phyloP scores from a whole-genome alignment of 2,329 filamentous ascomycete genomes.

The Xylaria arbuscula region DNA sequence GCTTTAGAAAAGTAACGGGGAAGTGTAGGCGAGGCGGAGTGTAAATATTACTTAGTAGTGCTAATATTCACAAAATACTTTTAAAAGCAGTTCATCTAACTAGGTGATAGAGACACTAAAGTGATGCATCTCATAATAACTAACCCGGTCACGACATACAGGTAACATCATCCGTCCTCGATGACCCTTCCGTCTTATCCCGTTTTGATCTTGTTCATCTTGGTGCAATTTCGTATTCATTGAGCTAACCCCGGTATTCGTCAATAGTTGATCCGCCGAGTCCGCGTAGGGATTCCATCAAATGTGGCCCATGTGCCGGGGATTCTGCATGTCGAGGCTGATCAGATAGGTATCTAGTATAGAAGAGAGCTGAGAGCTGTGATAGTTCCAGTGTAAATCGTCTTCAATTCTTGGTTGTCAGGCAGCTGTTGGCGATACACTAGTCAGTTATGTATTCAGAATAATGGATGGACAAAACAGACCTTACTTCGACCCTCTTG shows the following conservation, averaged over 20 bases:
- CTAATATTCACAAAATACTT: no score
- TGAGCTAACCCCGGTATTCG: not conserved
- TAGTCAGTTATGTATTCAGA: no score
- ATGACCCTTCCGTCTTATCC: not conserved
- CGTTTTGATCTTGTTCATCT: not conserved
- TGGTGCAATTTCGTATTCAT: not conserved
- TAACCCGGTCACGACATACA: not conserved
- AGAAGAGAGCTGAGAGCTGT: not conserved
- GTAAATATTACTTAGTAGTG: not conserved
- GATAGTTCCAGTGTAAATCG: not conserved
- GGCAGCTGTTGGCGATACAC: no score
- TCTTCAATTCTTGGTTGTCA: no score
- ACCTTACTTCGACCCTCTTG: no score
- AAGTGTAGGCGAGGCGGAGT: conserved; percentile 6
- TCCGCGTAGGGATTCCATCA: no score
- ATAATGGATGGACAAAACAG: no score
- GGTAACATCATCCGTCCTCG: conserved; percentile 13
- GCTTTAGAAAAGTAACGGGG: not conserved
- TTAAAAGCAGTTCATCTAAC: not conserved
- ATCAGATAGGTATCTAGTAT: no score
- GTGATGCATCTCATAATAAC: conserved; percentile 13
- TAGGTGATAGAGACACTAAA: not conserved
- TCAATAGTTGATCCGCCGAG: not conserved
- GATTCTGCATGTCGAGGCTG: not conserved
- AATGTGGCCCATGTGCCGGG: no score